phyloP scores from a whole-genome alignment of 805 yeast genomes.

The Maudiozyma pseudohumilis region DNA sequence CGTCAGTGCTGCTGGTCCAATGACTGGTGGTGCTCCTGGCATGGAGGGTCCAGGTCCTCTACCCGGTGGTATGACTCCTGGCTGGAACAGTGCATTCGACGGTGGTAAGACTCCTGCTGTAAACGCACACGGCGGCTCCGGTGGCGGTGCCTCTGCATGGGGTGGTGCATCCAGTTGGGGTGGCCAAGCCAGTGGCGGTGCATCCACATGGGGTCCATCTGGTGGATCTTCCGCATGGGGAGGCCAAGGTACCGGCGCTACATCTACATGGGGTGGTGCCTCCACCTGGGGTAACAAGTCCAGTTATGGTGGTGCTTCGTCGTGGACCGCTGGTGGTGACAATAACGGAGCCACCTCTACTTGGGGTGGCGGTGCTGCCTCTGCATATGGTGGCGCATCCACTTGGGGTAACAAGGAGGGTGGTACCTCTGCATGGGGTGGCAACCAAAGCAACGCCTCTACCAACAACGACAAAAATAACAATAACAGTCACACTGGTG shows the following conservation, averaged over 20 bases:
- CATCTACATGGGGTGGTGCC: constrained; percentile 33
- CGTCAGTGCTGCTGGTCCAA: constrained; percentile 27
- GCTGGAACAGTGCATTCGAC: constrained; percentile 45
- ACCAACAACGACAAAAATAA: constrained; percentile 33
- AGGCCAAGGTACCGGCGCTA: constrained; percentile 30
- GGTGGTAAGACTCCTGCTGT: constrained; percentile 39
- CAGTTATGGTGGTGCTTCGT: constrained; percentile 41
- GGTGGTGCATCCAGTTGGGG: constrained; percentile 40
- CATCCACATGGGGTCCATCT: constrained; percentile 34
- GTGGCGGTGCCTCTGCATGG: constrained; percentile 32
- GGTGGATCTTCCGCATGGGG: constrained; percentile 38
- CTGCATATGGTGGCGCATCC: constrained; percentile 34
- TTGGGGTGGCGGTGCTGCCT: constrained; percentile 33
- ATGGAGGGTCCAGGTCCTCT: constrained; percentile 20
- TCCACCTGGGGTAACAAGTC: constrained; percentile 31
- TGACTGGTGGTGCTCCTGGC: constrained; percentile 26
- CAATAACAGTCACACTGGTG: constrained; percentile 16
- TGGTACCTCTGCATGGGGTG: constrained; percentile 36
- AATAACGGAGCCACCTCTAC: constrained; percentile 38
- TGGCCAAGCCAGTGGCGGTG: constrained; percentile 33
- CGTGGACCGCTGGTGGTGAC: constrained; percentile 33
- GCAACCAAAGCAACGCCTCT: constrained; percentile 18
- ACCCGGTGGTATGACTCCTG: constrained; percentile 41
- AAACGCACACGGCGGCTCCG: constrained; percentile 22
- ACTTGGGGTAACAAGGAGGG: constrained; percentile 35